Conservation (phyloP, 108 stramenopile species). For the Chaetoceros tenuissimus region DNA sequence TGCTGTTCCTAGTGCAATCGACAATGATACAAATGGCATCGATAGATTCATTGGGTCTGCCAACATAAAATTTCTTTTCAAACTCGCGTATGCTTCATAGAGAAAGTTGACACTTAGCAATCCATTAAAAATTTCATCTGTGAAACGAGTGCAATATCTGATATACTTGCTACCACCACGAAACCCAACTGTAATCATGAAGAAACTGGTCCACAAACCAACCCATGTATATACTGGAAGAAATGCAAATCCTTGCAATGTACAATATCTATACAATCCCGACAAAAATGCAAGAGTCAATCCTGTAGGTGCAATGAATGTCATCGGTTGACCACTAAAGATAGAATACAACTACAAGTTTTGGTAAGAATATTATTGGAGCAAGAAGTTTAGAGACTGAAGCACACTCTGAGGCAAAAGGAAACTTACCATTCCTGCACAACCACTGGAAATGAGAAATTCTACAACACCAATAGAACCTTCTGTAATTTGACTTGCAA, state of each 20-base stretch:
- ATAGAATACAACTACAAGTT: conserved; percentile 51
- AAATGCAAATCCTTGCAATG: conserved; percentile 71
- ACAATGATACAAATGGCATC: conserved; percentile 70
- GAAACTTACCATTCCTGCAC: conserved; percentile 72
- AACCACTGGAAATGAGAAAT: conserved; percentile 77
- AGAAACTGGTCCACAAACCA: conserved; percentile 86
- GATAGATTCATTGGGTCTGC: conserved; percentile 81
- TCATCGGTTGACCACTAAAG: conserved; percentile 93
- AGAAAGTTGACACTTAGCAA: conserved; percentile 91
- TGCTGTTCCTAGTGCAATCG: conserved; percentile 64
- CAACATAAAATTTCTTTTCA: conserved; percentile 55
- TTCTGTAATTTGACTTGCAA: conserved; percentile 79
- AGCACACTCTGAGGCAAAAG: background rate
- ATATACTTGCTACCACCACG: conserved; percentile 77
- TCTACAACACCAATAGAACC: conserved; percentile 88
- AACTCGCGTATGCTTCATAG: conserved; percentile 75
- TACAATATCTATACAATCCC: conserved; percentile 74
- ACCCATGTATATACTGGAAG: conserved; percentile 94
- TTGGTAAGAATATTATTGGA: background rate
- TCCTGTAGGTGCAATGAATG: conserved; percentile 96
- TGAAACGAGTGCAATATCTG: conserved; percentile 92
- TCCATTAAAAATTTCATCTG: conserved; percentile 95
- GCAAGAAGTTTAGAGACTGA: background rate
- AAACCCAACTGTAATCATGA: conserved; percentile 74
- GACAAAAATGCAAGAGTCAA: conserved; percentile 91